phyloP scores from a whole-genome alignment of 2,329 filamentous ascomycete genomes.

The Xylaria multiplex region DNA sequence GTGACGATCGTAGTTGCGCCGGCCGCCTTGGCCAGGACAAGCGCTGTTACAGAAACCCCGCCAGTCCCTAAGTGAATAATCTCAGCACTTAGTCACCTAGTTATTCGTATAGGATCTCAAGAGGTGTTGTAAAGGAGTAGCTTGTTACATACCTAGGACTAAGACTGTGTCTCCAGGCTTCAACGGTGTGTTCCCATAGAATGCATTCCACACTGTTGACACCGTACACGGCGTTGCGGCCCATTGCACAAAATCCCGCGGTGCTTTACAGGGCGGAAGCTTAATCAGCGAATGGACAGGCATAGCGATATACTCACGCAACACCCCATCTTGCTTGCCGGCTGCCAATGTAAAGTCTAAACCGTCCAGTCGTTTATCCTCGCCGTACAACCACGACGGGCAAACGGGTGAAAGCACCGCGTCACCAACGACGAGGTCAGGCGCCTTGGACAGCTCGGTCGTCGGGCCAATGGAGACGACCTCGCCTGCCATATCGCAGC shows the following conservation, averaged over 20 bases:
- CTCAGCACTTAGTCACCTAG: neutral
- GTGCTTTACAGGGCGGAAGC: conserved; percentile 46
- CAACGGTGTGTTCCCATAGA: conserved; percentile 55
- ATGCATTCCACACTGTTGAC: conserved; percentile 59
- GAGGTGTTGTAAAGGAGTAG: neutral
- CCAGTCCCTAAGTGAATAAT: conserved; percentile 53
- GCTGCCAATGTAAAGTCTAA: conserved; percentile 44
- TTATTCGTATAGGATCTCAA: neutral
- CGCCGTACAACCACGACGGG: conserved; percentile 43
- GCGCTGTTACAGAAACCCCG: conserved; percentile 56
- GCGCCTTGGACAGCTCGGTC: conserved; percentile 11
- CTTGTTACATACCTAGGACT: conserved; percentile 45
- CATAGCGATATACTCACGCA: conserved; percentile 56
- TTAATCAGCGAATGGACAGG: conserved; percentile 53
- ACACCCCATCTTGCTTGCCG: conserved; percentile 49
- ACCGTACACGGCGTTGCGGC: conserved; percentile 56
- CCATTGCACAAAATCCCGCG: conserved; percentile 50
- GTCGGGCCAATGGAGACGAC: conserved; percentile 38
- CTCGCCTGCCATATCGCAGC: conserved; percentile 51
- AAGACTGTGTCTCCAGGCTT: conserved; percentile 54
- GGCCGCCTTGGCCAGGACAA: conserved; percentile 59
- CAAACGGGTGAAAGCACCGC: conserved; percentile 46
- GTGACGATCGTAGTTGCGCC: conserved; percentile 61
- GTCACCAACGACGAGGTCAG: conserved; percentile 48
- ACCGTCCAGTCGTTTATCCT: conserved; percentile 31